A percentile compares a stretch with the other conserved stretches of the same genome.
Evolutionary conservation across 768 basidiomycete species (phyloP).

Genomic region (Galerina marginata): DNA sequence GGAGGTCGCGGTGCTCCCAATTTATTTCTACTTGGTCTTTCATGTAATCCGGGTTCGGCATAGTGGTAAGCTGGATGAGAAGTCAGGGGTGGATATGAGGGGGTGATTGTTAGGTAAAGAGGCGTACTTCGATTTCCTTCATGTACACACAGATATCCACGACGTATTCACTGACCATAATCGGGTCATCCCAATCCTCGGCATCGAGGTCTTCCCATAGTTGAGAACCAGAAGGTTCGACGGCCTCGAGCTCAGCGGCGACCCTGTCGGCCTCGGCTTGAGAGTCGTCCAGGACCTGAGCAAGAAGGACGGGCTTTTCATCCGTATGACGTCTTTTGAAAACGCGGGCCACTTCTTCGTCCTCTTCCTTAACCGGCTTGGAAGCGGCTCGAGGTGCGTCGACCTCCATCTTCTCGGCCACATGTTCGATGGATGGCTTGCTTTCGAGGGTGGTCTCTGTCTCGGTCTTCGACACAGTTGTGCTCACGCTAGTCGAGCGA

Average conservation of each 20-base stretch:
- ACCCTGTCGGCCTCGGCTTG: conserved; percentile 41
- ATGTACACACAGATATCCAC: conserved; percentile 92
- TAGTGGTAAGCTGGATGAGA: conserved; percentile 49
- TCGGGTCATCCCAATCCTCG: conserved; percentile 89
- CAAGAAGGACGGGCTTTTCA: conserved; percentile 26
- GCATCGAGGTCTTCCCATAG: conserved; percentile 56
- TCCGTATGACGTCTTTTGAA: conserved; percentile 72
- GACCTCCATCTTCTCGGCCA: conserved; percentile 26
- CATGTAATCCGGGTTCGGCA: conserved; percentile 90
- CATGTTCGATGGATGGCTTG: conserved; percentile 18
- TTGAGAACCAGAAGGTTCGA: conserved; percentile 48
- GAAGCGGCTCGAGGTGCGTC: conserved; percentile 12
- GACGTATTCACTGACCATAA: conserved; percentile 98
- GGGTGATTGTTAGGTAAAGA: background rate
- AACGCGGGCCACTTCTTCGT: conserved; percentile 56
- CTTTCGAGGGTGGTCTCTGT: conserved; percentile 9
- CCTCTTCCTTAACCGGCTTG: conserved; percentile 32
- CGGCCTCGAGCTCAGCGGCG: conserved; percentile 47
- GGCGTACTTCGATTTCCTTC: conserved; percentile 76
- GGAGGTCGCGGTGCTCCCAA: conserved; percentile 88
- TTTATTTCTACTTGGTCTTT: conserved; percentile 78
- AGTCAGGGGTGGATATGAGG: background rate
- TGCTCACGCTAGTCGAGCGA: conserved; percentile 22
- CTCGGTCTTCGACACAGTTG: conserved; percentile 19
- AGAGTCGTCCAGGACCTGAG: conserved; percentile 44